phyloP scores from a whole-genome alignment of 2,329 filamentous ascomycete species.

The Colletotrichum agaves region DNA sequence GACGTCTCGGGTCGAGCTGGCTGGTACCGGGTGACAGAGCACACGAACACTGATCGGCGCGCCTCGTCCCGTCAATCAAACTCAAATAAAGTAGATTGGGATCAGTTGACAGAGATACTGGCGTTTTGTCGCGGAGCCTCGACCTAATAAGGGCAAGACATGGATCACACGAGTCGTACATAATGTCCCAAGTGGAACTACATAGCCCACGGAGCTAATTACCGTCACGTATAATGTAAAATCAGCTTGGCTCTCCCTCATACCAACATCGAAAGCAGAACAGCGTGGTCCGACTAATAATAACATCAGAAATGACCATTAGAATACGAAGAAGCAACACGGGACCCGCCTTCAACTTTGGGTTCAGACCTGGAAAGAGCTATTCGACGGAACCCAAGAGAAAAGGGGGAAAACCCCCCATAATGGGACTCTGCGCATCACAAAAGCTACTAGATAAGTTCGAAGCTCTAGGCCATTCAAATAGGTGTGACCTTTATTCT shows the following conservation, averaged over 20 bases:
- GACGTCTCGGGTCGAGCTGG: neutral
- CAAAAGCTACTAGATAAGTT: neutral
- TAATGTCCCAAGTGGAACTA: neutral
- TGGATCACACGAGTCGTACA: neutral
- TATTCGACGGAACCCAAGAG: neutral
- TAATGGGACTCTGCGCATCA: neutral
- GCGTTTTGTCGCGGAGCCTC: neutral
- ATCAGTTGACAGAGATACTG: neutral
- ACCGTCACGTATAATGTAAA: neutral
- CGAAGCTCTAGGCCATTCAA: neutral
- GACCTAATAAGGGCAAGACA: neutral
- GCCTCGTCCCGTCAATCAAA: neutral
- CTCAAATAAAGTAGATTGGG: neutral
- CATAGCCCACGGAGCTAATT: neutral
- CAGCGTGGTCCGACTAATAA: neutral
- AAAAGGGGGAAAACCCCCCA: too few relatives aligned
- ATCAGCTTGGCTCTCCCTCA: neutral
- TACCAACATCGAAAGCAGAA: neutral
- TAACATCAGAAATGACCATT: neutral
- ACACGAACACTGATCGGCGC: neutral
- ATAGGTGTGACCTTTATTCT: neutral
- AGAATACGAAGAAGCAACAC: neutral
- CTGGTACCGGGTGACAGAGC: neutral
- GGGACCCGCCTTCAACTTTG: neutral
- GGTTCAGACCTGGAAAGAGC: neutral